Percentiles rank a stretch among this genome's conserved stretches.
Conservation (phyloP, 1,284 basidiomycete genomes). For the Papiliotrema nemorosa region DNA sequence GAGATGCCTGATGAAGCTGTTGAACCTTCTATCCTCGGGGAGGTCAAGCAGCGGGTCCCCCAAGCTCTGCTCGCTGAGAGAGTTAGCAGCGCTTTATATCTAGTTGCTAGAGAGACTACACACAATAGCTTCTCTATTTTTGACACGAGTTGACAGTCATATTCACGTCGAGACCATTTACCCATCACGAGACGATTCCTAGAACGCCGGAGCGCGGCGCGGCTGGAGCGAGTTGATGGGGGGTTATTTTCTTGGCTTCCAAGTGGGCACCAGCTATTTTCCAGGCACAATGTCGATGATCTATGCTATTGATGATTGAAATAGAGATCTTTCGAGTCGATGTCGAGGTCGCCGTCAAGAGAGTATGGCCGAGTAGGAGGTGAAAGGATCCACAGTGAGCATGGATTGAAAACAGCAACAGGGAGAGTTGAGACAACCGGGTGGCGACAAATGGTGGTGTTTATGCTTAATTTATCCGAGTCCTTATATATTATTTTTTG, state of each 20-base stretch:
- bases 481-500: no score
- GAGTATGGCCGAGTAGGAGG: no score
- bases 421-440: no score
- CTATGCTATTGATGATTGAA: no score
- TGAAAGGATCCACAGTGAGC: no score
- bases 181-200: conserved; percentile 17
- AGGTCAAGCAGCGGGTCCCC: conserved; percentile 1
- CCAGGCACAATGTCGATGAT: no score
- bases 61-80: not conserved
- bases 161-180: conserved; percentile 21
- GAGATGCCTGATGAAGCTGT: conserved; percentile 15
- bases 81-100: not conserved
- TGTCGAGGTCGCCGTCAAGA: no score
- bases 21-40: conserved; percentile 9
- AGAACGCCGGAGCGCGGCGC: not conserved
- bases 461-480: no score
- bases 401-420: no score
- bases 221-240: not conserved
- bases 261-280: no score
- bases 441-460: no score
- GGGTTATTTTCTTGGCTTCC: not conserved
- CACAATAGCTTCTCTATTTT: conserved; percentile 25
- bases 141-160: conserved; percentile 16
- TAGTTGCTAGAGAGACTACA: conserved; percentile 4
- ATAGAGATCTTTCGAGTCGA: no score